Conservation (phyloP, 495 filamentous ascomycete genomes). For the Neurospora sublineolata region DNA sequence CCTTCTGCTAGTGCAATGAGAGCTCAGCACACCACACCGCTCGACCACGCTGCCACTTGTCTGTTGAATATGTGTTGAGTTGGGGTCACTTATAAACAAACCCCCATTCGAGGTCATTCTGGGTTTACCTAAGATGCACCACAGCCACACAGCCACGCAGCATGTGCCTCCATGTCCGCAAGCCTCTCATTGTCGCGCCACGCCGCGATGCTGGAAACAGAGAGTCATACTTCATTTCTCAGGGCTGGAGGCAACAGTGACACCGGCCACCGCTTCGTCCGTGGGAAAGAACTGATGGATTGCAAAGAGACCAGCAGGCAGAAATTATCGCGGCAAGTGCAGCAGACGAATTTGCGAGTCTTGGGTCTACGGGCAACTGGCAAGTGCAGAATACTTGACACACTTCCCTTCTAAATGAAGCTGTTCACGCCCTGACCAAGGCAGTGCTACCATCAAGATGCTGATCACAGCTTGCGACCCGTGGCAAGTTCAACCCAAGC, state of each 20-base stretch:
- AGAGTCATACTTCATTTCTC: neutral
- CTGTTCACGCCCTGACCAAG: neutral
- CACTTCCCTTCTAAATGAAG: neutral
- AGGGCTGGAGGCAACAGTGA: neutral
- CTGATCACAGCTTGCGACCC: neutral
- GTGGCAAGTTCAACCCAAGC: neutral
- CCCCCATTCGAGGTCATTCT: neutral
- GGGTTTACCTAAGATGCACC: neutral
- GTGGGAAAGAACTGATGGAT: neutral
- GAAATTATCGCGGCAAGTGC: neutral
- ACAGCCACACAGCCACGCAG: neutral
- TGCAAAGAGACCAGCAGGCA: neutral
- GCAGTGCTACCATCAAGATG: neutral
- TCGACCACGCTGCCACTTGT: neutral
- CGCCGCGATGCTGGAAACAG: neutral
- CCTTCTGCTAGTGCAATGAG: neutral
- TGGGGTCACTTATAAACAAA: neutral
- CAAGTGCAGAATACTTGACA: neutral
- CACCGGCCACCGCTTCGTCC: neutral
- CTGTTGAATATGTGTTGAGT: neutral
- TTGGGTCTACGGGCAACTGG: neutral
- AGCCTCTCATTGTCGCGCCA: neutral
- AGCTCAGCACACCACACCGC: neutral
- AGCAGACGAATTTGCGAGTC: neutral
- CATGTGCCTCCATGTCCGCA: neutral